Conservation (phyloP, 2,329 filamentous ascomycete genomes). For the Lachnellula subtilissima region DNA sequence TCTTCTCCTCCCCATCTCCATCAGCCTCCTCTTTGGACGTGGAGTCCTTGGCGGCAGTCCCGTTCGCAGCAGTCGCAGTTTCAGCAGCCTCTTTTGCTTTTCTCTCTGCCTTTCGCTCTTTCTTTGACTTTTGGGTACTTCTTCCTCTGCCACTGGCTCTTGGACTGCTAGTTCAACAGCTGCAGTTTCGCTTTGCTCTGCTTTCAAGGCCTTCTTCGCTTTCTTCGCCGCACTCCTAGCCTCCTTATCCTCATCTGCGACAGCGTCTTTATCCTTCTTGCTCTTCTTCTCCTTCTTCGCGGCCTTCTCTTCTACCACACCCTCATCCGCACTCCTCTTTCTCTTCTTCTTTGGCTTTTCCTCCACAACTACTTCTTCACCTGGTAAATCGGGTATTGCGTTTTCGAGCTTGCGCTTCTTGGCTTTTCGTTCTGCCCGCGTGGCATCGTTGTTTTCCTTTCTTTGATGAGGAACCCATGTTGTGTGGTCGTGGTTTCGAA, state of each 20-base stretch:
- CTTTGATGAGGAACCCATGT: conserved; percentile 18
- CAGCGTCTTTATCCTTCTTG: conserved; percentile 7
- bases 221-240: conserved; percentile 8
- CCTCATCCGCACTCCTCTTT: conserved; percentile 6
- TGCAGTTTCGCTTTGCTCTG: conserved; percentile 5
- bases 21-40: not conserved
- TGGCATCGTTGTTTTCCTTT: conserved; percentile 23
- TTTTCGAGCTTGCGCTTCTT: conserved; percentile 32
- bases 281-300: conserved; percentile 17
- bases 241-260: conserved; percentile 1
- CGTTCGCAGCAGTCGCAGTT: conserved; percentile 19
- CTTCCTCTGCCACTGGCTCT: conserved; percentile 15
- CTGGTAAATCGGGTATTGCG: conserved; percentile 32
- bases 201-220: conserved; percentile 8
- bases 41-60: not conserved
- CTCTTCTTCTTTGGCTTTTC: conserved; percentile 16
- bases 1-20: conserved; percentile 20
- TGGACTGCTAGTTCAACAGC: conserved; percentile 19
- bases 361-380: conserved; percentile 23
- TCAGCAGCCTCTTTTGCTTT: conserved; percentile 30
- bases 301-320: conserved; percentile 22
- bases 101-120: conserved; percentile 33
- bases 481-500: conserved; percentile 1
- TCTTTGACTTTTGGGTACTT: conserved; percentile 32
- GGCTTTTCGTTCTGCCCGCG: conserved; percentile 32